Conservation (phyloP, 805 yeast genomes). For the Monosporozyma yasuniensis region DNA sequence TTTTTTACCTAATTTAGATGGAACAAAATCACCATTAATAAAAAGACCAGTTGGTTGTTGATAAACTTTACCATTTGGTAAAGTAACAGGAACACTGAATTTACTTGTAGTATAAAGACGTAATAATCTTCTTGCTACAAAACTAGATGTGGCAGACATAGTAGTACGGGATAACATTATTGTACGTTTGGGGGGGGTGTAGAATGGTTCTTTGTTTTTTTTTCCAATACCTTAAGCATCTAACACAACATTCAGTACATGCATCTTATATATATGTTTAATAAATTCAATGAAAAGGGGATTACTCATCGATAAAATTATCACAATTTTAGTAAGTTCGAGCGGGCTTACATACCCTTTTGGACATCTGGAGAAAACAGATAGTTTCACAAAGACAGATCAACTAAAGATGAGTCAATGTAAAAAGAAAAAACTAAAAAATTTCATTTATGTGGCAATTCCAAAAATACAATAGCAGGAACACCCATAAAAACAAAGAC, state of each 20-base stretch:
- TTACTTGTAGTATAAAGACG: constrained; percentile 33
- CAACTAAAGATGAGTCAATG: no score
- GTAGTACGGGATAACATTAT: constrained; percentile 8
- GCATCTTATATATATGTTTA: no score
- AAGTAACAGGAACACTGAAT: constrained; percentile 39
- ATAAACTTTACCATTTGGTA: constrained; percentile 68
- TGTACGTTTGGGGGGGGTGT: no score
- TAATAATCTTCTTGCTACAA: constrained; percentile 5
- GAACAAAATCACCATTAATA: constrained; percentile 69
- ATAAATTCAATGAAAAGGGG: no score
- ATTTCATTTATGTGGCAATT: background rate
- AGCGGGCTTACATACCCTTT: background rate
- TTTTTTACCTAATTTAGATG: constrained; percentile 49
- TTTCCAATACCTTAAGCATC: no score
- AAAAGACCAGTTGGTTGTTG: constrained; percentile 78
- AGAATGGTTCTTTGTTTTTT: background rate
- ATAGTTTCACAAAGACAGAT: no score
- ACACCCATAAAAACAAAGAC: no score
- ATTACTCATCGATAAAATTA: background rate
- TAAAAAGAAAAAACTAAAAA: no score
- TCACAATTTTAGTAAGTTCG: no score
- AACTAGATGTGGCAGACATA: background rate
- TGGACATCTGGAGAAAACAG: no score
- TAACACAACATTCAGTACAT: no score
- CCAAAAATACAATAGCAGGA: no score